phyloP scores from a whole-genome alignment of 306 rosid species.

The Prunus mongolica region DNA sequence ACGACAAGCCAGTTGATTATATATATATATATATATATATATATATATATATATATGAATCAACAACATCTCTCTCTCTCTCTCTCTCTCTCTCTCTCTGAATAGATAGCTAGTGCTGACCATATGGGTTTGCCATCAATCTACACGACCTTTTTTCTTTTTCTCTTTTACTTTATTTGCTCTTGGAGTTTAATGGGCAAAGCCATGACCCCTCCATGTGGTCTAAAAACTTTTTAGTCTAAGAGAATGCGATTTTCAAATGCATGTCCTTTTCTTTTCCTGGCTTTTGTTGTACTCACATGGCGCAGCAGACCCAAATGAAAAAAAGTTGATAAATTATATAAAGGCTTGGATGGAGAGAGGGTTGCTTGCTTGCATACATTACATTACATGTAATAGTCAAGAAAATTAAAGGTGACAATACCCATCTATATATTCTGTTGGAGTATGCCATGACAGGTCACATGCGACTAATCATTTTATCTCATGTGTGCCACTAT shows the following conservation, averaged over 20 bases:
- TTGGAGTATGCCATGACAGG: slow-evolving; percentile 38
- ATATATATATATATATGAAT: neutral
- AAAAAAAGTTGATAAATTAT: slow-evolving; percentile 7
- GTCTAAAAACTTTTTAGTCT: slow-evolving; percentile 23
- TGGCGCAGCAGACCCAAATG: slow-evolving; percentile 34
- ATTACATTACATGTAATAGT: neutral
- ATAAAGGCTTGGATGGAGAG: slow-evolving; percentile 3
- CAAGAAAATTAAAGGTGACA: neutral
- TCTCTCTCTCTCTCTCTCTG: neutral
- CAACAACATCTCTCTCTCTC: neutral
- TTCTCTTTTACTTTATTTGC: slow-evolving; percentile 31
- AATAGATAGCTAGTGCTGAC: slow-evolving; percentile 31
- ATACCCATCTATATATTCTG: slow-evolving; percentile 3
- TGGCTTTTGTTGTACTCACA: slow-evolving; percentile 57
- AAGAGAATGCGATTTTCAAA: slow-evolving; percentile 19
- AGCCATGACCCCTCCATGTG: slow-evolving; percentile 84
- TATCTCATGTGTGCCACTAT: slow-evolving; percentile 26
- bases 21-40: neutral
- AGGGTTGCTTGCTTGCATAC: neutral
- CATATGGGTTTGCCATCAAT: slow-evolving; percentile 43
- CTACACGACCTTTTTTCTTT: slow-evolving; percentile 27
- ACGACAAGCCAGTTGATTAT: neutral
- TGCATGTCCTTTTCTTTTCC: slow-evolving; percentile 54
- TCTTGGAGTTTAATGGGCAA: slow-evolving; percentile 59
- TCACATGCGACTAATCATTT: slow-evolving; percentile 50